Evolutionary conservation across 1,284 basidiomycete genomes (phyloP).

Genomic region (Marasmius fiardii): DNA sequence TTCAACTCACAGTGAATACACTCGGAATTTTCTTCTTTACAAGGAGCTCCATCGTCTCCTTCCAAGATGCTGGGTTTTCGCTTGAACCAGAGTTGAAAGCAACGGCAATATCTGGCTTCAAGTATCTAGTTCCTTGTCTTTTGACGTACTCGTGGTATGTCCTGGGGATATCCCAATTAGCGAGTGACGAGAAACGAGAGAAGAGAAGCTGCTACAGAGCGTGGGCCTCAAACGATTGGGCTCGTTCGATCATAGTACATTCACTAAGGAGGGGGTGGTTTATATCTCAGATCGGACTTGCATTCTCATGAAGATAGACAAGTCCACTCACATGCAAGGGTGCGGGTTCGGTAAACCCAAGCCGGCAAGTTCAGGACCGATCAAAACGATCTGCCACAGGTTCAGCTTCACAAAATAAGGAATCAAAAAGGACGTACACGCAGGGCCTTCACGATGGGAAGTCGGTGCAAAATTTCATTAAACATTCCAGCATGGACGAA

Average conservation of each 20-base stretch:
- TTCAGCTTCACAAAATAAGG: neutral
- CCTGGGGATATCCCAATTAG: slow-evolving; percentile 11
- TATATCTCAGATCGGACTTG: too few species aligned
- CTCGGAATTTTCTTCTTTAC: slow-evolving; percentile 22
- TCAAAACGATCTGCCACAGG: slow-evolving; percentile 24
- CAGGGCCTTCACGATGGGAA: slow-evolving; percentile 28
- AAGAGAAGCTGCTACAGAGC: too few species aligned
- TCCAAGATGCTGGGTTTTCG: slow-evolving; percentile 19
- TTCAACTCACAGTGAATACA: slow-evolving; percentile 24
- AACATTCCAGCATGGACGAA: slow-evolving; percentile 24
- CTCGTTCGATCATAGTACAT: too few species aligned
- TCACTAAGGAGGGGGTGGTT: too few species aligned
- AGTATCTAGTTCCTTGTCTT: slow-evolving; percentile 15
- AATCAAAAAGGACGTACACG: slow-evolving; percentile 19
- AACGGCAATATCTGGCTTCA: slow-evolving; percentile 26
- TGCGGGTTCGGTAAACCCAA: slow-evolving; percentile 19
- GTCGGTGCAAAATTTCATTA: slow-evolving; percentile 35
- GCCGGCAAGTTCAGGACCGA: slow-evolving; percentile 26
- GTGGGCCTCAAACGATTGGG: too few species aligned
- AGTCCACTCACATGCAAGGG: slow-evolving; percentile 26
- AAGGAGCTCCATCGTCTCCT: slow-evolving; percentile 20
- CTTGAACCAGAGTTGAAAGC: slow-evolving; percentile 30
- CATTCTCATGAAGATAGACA: too few species aligned
- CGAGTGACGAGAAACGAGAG: neutral
- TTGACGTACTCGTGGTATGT: slow-evolving; percentile 24